A percentile compares a stretch with the other conserved stretches of the same genome.
These are phyloP conservation scores for Kwoniella newhampshirensis DNA, from an alignment of 768 basidiomycete species.

Conservation along the genomic window DNA sequence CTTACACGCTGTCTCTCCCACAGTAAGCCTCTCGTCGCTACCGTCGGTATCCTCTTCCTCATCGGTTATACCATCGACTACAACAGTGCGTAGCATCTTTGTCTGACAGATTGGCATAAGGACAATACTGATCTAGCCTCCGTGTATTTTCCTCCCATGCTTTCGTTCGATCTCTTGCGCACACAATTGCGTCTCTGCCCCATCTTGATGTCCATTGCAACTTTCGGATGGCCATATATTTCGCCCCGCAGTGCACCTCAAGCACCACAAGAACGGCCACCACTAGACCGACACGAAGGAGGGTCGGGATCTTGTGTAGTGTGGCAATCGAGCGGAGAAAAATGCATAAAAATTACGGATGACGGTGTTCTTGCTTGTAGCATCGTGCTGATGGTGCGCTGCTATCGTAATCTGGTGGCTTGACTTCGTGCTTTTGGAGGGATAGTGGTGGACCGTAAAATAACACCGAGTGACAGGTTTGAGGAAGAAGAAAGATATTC, in stretches of 20 bases:
- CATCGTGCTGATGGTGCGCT: too few relatives aligned
- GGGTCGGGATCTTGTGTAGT: background rate
- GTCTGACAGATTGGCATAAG: background rate
- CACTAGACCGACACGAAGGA: conserved; percentile 40
- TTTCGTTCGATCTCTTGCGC: conserved; percentile 48
- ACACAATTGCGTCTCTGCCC: too few relatives aligned
- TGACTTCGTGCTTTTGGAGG: too few relatives aligned
- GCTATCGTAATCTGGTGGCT: too few relatives aligned
- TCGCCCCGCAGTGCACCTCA: conserved; percentile 41
- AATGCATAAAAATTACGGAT: conserved; percentile 10
- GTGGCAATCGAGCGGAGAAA: background rate
- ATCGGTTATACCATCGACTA: conserved; percentile 54
- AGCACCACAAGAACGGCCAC: conserved; percentile 55
- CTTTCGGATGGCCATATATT: too few relatives aligned
- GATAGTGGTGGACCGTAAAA: too few relatives aligned
- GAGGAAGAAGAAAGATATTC: too few relatives aligned
- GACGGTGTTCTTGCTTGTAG: too few relatives aligned
- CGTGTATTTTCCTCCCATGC: conserved; percentile 64
- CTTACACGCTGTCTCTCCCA: conserved; percentile 2
- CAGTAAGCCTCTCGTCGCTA: conserved; percentile 47
- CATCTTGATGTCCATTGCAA: too few relatives aligned
- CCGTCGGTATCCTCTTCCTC: conserved; percentile 50
- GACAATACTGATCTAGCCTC: conserved; percentile 29
- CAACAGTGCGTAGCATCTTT: conserved; percentile 45
- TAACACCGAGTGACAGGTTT: too few relatives aligned